Evolutionary conservation across 257 asterid species (phyloP), one percentile per base, ranked within the genome.

Genomic region (Solanum medicagineum): DNA sequence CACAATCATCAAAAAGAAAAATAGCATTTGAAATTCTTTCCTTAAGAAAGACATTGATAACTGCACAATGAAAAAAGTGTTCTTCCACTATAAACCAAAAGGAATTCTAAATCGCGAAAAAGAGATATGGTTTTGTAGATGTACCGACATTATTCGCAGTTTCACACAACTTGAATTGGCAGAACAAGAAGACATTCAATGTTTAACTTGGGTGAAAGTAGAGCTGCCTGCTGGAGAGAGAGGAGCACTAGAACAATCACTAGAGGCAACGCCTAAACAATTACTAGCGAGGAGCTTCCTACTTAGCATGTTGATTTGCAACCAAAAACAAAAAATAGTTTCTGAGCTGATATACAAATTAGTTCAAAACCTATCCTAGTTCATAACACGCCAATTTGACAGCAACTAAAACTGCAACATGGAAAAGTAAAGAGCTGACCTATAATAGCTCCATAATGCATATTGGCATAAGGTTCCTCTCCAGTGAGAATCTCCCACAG

Each of bases 401-500:
- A 73, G 49, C 73, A 53, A 57, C 54, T 49, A 75, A 45, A 83
- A 36, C 56, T 57, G 55, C 51, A 42, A 71, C 49, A 42, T 20
- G 40, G 83, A 42, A 53, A 82, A 86, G 55, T 60, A 80, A 26
- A 16, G 40, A 57, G 57, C 89, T 40, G 79, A 93, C 95, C 98
- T 90, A 95, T 95, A 88, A 95, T 95, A 83, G 98, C 98, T 51
- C 99, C 99, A 65, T 94, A 95, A 89, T 95, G 97, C 99, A 95
- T 95, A 92, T 90, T 95, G 80, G 97, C 97, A 63, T 95, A 95
- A 89, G 99, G 99, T 88, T 95, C 99, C 87, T 95, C 99, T 20
- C 99, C 99, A 4, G 98, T 94, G 84, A 95, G 99, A 85, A 95
- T 95, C 99, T 94, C 99, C 99, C 99, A 95, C 91, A 95, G 85